These are phyloP conservation scores for Mortierella sp. DNA, from an alignment of 371 early-diverging fungal species.

Conservation along the genomic window DNA sequence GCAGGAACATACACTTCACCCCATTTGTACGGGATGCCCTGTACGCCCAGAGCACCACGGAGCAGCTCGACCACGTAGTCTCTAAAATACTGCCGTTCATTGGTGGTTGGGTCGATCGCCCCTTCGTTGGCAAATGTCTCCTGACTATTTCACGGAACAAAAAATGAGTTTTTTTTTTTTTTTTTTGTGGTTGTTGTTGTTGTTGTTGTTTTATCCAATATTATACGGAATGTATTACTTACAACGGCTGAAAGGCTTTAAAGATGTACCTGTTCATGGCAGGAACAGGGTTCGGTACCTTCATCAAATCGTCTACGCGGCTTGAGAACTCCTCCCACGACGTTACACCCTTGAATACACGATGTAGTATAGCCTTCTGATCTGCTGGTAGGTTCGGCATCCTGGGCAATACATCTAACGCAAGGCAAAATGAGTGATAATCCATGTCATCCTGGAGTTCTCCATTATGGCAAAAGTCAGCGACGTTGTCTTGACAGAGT, in stretches of 20 bases:
- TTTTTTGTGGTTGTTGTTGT: not conserved
- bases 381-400: conserved; percentile 18
- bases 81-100: conserved; percentile 30
- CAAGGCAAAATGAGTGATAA: conserved; percentile 2
- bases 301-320: conserved; percentile 25
- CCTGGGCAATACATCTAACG: conserved; percentile 10
- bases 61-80: conserved; percentile 35
- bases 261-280: conserved; percentile 27
- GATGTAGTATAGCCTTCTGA: conserved; percentile 10
- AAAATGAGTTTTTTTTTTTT: not conserved
- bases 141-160: conserved; percentile 1
- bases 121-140: conserved; percentile 17
- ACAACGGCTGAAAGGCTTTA: conserved; percentile 27
- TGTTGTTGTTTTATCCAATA: not conserved
- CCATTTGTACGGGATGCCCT: conserved; percentile 25
- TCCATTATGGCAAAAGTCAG: conserved; percentile 20
- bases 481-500: conserved; percentile 23
- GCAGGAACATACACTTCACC: conserved; percentile 36
- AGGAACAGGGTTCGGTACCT: conserved; percentile 25
- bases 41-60: conserved; percentile 22
- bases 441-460: conserved; percentile 24
- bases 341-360: conserved; percentile 11
- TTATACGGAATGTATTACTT: conserved; percentile 3
- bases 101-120: conserved; percentile 12
- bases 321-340: conserved; percentile 14